phyloP scores from a whole-genome alignment of 164 flowering plant species.

The Stephania yunnanensis region DNA sequence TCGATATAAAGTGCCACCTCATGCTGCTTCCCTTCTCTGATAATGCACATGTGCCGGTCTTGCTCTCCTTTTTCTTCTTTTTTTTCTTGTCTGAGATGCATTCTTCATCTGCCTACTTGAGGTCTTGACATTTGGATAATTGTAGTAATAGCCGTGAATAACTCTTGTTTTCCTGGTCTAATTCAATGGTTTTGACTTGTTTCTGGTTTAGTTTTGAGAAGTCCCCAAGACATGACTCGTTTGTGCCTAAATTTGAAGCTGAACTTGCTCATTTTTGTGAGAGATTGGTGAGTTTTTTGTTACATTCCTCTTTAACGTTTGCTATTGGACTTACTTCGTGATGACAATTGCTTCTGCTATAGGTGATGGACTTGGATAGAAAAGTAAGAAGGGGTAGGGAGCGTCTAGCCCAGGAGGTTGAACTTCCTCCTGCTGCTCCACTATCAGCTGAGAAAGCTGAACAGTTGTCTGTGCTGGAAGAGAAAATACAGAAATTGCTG shows the following conservation, averaged over 20 bases:
- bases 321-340: not conserved
- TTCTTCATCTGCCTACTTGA: not conserved
- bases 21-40: too few relatives aligned
- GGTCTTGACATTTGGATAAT: not conserved
- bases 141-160: not conserved
- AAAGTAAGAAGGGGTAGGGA: constrained; percentile 93
- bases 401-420: constrained; percentile 83
- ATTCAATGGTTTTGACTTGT: not conserved
- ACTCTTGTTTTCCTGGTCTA: not conserved
- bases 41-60: not conserved
- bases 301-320: not conserved
- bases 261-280: constrained; percentile 91
- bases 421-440: constrained; percentile 65
- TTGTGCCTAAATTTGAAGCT: constrained; percentile 82
- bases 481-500: constrained; percentile 86
- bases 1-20: too few relatives aligned
- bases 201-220: constrained; percentile 68
- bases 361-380: constrained; percentile 93
- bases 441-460: constrained; percentile 76
- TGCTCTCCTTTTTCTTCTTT: not conserved
- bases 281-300: constrained; percentile 60
- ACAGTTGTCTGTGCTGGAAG: constrained; percentile 80
- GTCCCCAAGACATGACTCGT: constrained; percentile 78
- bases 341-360: constrained; percentile 9
- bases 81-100: not conserved